phyloP scores from a whole-genome alignment of 1,139 yeast species.

The Pichia sp. region DNA sequence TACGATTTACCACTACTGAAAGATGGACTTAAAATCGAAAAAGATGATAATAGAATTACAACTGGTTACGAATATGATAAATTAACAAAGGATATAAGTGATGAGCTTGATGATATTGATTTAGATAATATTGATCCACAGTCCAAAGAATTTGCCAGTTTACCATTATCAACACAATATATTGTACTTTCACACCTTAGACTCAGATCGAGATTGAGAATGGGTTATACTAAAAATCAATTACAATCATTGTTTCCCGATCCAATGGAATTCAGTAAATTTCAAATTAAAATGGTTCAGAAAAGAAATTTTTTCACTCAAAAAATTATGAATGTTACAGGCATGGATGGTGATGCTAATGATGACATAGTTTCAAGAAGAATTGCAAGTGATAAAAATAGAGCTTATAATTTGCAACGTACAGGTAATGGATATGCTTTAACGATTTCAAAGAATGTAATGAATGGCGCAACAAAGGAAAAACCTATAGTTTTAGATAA shows the following conservation, averaged over 20 bases:
- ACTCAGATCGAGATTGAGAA: conserved; percentile 77
- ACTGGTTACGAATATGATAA: conserved; percentile 66
- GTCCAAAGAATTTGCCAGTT: conserved; percentile 53
- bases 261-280: conserved; percentile 82
- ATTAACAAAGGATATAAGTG: conserved; percentile 52
- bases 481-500: conserved; percentile 26
- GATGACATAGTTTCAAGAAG: conserved; percentile 40
- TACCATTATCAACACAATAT: conserved; percentile 82
- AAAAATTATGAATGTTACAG: conserved; percentile 74
- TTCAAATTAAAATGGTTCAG: conserved; percentile 89
- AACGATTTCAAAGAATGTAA: conserved; percentile 38
- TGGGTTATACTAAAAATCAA: conserved; percentile 91
- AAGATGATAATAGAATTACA: conserved; percentile 64
- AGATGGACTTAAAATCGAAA: conserved; percentile 37
- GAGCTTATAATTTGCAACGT: conserved; percentile 67
- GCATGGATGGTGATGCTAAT: conserved; percentile 59
- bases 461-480: conserved; percentile 34
- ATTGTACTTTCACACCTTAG: conserved; percentile 80
- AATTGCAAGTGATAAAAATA: conserved; percentile 79
- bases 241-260: conserved; percentile 73
- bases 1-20: conserved; percentile 68
- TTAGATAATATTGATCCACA: conserved; percentile 64
- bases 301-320: conserved; percentile 89
- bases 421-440: conserved; percentile 86
- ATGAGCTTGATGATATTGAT: conserved; percentile 66